phyloP scores from a whole-genome alignment of 495 filamentous ascomycete species.

The Acidomyces sp. region DNA sequence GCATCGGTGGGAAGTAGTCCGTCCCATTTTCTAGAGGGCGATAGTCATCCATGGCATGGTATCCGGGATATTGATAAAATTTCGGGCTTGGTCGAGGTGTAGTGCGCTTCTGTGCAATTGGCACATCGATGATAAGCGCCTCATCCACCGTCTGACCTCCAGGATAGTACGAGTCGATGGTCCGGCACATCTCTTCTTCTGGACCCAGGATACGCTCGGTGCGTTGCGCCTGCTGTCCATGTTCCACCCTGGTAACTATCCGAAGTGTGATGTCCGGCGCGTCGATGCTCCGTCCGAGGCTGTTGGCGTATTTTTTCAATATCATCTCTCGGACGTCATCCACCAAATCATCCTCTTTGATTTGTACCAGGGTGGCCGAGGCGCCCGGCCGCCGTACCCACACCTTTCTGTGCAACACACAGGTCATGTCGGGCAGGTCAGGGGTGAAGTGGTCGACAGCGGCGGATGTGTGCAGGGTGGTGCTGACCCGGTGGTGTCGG shows the following conservation, averaged over 20 bases:
- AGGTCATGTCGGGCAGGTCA: slow-evolving; percentile 22
- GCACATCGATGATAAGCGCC: slow-evolving; percentile 82
- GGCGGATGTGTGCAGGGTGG: not conserved
- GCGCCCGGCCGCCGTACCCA: slow-evolving; percentile 82
- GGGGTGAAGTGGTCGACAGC: slow-evolving; percentile 10
- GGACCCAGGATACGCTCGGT: slow-evolving; percentile 62
- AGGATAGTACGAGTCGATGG: slow-evolving; percentile 74
- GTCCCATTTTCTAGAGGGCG: slow-evolving; percentile 58
- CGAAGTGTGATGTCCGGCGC: slow-evolving; percentile 70
- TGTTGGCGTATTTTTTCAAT: slow-evolving; percentile 83
- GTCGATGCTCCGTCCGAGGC: slow-evolving; percentile 75
- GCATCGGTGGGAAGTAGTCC: slow-evolving; percentile 88
- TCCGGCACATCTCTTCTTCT: slow-evolving; percentile 68
- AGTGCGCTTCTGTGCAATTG: slow-evolving; percentile 49
- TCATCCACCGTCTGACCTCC: slow-evolving; percentile 83
- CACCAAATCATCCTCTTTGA: slow-evolving; percentile 78
- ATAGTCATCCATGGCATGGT: slow-evolving; percentile 45
- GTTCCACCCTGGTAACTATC: slow-evolving; percentile 42
- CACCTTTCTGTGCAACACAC: slow-evolving; percentile 65
- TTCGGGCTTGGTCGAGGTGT: slow-evolving; percentile 74
- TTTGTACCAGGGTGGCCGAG: slow-evolving; percentile 76
- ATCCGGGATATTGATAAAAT: slow-evolving; percentile 37
- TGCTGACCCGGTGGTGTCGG: not conserved
- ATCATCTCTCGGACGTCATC: slow-evolving; percentile 92
- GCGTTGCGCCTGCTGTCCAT: slow-evolving; percentile 28